These are phyloP conservation scores for Asterophora lycoperdoides DNA, from an alignment of 768 basidiomycete genomes.

Conservation along the genomic window DNA sequence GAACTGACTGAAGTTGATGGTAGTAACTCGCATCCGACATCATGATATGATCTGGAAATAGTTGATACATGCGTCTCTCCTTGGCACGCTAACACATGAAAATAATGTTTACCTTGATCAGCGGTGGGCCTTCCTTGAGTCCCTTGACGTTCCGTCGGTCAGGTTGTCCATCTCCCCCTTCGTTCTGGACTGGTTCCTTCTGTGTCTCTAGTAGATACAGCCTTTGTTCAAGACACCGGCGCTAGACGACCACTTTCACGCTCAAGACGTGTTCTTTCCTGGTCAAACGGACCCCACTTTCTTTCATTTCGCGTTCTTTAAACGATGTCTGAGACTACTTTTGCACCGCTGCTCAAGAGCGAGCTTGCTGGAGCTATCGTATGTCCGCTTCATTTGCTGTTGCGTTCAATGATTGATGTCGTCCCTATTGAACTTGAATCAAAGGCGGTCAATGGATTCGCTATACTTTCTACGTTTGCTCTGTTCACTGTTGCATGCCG, in stretches of 20 bases:
- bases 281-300: conserved; percentile 8
- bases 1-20: too few relatives aligned
- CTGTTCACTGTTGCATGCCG: conserved; percentile 47
- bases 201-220: conserved; percentile 19
- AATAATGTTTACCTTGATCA: conserved; percentile 4
- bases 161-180: conserved; percentile 11
- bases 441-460: conserved; percentile 47
- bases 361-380: conserved; percentile 37
- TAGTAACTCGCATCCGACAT: too few relatives aligned
- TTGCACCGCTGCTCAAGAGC: conserved; percentile 28
- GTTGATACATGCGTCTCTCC: background rate
- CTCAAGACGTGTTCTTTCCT: conserved; percentile 9
- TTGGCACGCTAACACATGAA: conserved; percentile 10
- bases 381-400: conserved; percentile 14
- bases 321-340: conserved; percentile 17
- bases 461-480: conserved; percentile 50
- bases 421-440: conserved; percentile 10
- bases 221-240: conserved; percentile 22
- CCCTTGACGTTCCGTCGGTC: conserved; percentile 12
- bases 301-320: conserved; percentile 1
- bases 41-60: background rate
- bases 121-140: conserved; percentile 7
- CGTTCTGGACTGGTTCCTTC: conserved; percentile 22
- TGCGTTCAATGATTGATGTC: background rate
- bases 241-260: conserved; percentile 35